phyloP scores from a whole-genome alignment of 805 yeast species.

The Cyberlindnera maritima region DNA sequence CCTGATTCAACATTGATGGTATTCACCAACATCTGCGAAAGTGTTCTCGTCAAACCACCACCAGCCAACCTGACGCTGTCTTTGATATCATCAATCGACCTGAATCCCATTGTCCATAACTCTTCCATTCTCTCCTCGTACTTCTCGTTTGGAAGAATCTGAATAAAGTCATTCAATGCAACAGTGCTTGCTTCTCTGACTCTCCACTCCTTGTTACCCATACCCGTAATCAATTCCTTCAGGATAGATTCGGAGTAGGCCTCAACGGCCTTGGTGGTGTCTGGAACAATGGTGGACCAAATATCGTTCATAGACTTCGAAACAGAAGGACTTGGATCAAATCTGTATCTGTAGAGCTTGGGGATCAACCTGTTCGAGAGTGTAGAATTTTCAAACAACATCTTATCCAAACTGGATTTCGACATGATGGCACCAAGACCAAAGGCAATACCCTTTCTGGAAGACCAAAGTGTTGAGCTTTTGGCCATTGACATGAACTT shows the following conservation, averaged over 20 bases:
- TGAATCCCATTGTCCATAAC: constrained; percentile 85
- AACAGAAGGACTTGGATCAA: constrained; percentile 78
- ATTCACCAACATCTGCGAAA: constrained; percentile 61
- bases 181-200: constrained; percentile 82
- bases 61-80: constrained; percentile 90
- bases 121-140: constrained; percentile 55
- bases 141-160: constrained; percentile 47
- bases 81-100: constrained; percentile 91
- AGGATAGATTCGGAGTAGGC: constrained; percentile 57
- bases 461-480: constrained; percentile 85
- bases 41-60: constrained; percentile 56
- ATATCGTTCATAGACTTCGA: constrained; percentile 83
- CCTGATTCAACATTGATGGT: constrained; percentile 48
- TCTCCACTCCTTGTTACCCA: constrained; percentile 89
- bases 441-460: constrained; percentile 91
- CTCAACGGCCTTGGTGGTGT: constrained; percentile 50
- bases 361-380: constrained; percentile 69
- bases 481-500: constrained; percentile 92
- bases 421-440: constrained; percentile 86
- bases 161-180: constrained; percentile 69
- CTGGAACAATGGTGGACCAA: constrained; percentile 70
- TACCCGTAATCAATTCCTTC: constrained; percentile 58
- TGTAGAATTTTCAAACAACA: constrained; percentile 50
- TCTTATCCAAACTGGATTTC: constrained; percentile 65
- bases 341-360: constrained; percentile 76